phyloP scores from a whole-genome alignment of 345 rosid species.

The Durio zibethinus region DNA sequence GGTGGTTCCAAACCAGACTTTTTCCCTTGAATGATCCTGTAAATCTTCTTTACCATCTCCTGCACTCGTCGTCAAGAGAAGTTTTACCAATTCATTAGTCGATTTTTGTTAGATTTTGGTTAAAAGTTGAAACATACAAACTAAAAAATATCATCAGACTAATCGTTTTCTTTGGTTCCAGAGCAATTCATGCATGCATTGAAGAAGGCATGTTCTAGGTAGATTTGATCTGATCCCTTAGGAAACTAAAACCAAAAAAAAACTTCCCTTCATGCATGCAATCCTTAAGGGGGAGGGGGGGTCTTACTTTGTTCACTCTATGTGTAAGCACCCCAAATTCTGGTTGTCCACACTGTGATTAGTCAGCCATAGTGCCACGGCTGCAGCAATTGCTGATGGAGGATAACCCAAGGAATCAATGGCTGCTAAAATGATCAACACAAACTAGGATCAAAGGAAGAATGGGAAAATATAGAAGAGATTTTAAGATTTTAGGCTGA shows the following conservation, averaged over 20 bases:
- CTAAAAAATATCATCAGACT: too few relatives aligned
- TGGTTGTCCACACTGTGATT: conserved; percentile 17
- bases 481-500: not conserved
- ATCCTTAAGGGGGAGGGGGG: too few relatives aligned
- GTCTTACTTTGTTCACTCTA: conserved; percentile 12
- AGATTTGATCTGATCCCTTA: not conserved
- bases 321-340: conserved; percentile 25
- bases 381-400: conserved; percentile 38
- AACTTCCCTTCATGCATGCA: not conserved
- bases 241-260: not conserved
- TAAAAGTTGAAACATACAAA: not conserved
- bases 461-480: too few relatives aligned
- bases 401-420: conserved; percentile 31
- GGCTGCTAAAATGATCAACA: conserved; percentile 16
- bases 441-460: not conserved
- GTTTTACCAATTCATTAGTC: too few relatives aligned
- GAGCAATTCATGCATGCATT: not conserved
- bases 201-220: not conserved
- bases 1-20: not conserved
- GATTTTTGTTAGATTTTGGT: not conserved
- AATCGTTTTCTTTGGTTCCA: too few relatives aligned
- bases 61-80: conserved; percentile 15
- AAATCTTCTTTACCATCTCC: conserved; percentile 35
- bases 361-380: conserved; percentile 25
- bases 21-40: conserved; percentile 20